These are phyloP conservation scores for Rhynchospora breviuscula DNA, from an alignment of 176 grass and related monocot species.

Conservation along the genomic window DNA sequence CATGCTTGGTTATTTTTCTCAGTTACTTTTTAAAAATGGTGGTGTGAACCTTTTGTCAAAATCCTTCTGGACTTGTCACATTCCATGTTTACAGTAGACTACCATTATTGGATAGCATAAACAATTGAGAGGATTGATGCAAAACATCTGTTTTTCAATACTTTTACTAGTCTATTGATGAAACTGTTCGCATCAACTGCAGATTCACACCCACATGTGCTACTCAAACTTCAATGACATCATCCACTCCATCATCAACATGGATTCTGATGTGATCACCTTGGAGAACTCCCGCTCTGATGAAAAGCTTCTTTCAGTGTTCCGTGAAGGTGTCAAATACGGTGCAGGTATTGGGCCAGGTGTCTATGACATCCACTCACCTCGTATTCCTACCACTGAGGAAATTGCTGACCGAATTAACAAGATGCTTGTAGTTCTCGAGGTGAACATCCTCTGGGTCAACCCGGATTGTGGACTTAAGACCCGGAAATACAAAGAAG, in stretches of 20 bases:
- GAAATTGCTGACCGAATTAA: conserved; percentile 77
- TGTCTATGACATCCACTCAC: conserved; percentile 96
- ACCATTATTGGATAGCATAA: too few species aligned
- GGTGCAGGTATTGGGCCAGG: conserved; percentile 86
- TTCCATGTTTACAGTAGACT: too few species aligned
- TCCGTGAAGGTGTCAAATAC: conserved; percentile 86
- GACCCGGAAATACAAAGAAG: conserved; percentile 86
- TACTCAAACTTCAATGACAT: conserved; percentile 99
- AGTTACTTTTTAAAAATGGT: not conserved
- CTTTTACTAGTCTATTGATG: not conserved
- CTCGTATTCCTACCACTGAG: conserved; percentile 74
- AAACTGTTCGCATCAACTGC: not conserved
- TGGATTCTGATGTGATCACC: conserved; percentile 94
- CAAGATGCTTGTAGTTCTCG: conserved; percentile 88
- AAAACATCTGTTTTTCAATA: not conserved
- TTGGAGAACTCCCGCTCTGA: conserved; percentile 90
- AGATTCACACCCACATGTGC: conserved; percentile 99
- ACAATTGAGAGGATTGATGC: too few species aligned
- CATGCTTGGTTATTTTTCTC: not conserved
- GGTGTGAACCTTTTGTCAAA: not conserved
- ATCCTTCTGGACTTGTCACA: too few species aligned
- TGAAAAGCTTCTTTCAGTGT: conserved; percentile 80
- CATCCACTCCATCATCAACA: conserved; percentile 92
- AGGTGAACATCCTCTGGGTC: conserved; percentile 85
- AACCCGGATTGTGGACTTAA: conserved; percentile 96